phyloP scores from a whole-genome alignment of 192 early-diverging fungal species.

The Linnemannia elongata region DNA sequence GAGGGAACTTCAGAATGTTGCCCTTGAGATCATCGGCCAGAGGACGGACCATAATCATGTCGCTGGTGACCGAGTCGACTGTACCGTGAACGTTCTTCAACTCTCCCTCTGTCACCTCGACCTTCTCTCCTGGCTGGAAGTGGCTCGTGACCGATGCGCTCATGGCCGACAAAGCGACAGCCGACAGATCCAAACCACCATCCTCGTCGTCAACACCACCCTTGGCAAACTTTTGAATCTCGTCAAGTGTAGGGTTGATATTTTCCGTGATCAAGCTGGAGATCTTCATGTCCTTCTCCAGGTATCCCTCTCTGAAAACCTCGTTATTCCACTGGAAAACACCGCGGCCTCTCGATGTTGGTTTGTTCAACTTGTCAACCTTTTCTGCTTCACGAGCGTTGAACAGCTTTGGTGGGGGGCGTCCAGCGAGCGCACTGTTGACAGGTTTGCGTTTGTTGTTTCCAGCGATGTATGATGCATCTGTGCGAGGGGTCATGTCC shows the following conservation, averaged over 20 bases:
- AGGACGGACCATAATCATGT: slow-evolving; percentile 78
- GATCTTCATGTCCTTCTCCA: slow-evolving; percentile 86
- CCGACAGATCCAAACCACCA: slow-evolving; percentile 67
- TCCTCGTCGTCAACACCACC: slow-evolving; percentile 80
- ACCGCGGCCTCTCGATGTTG: slow-evolving; percentile 69
- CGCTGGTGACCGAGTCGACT: slow-evolving; percentile 81
- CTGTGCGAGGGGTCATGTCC: slow-evolving; percentile 66
- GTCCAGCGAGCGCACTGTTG: slow-evolving; percentile 56
- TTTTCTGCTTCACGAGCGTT: slow-evolving; percentile 70
- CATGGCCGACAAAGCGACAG: slow-evolving; percentile 62
- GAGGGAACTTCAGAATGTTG: slow-evolving; percentile 65
- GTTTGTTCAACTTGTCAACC: slow-evolving; percentile 62
- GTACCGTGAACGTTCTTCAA: slow-evolving; percentile 82
- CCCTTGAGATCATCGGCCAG: slow-evolving; percentile 68
- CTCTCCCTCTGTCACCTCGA: slow-evolving; percentile 90
- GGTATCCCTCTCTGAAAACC: slow-evolving; percentile 80
- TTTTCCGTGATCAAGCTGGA: slow-evolving; percentile 73
- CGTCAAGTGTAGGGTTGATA: slow-evolving; percentile 92
- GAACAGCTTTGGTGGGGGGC: slow-evolving; percentile 86
- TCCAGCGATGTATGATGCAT: slow-evolving; percentile 40
- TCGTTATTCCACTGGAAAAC: slow-evolving; percentile 72
- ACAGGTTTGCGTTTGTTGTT: slow-evolving; percentile 72
- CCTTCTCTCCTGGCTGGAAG: slow-evolving; percentile 85
- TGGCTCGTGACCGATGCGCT: slow-evolving; percentile 64
- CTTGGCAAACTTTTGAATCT: slow-evolving; percentile 86